Conservation (phyloP, 2,329 filamentous ascomycete species). For the Dryadomyces quercivorus region DNA sequence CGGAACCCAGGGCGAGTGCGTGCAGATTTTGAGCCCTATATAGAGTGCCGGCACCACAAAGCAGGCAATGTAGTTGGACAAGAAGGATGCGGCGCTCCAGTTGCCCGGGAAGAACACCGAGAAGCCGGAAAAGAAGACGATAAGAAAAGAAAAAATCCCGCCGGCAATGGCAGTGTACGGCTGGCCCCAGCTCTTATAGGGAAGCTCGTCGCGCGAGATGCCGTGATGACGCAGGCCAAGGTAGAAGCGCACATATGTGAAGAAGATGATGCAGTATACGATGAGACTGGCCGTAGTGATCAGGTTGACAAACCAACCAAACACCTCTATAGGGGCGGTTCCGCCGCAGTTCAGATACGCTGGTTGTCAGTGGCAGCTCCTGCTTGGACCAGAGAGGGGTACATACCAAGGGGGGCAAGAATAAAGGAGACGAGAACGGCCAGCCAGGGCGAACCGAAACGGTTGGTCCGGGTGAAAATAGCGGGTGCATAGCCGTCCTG, state of each 20-base stretch:
- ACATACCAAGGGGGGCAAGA: not conserved
- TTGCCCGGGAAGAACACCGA: slow-evolving; percentile 52
- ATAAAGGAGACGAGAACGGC: not conserved
- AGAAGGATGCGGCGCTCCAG: slow-evolving; percentile 16
- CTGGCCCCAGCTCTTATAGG: slow-evolving; percentile 52
- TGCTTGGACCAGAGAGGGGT: too few species aligned
- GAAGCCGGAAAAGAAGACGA: slow-evolving; percentile 61
- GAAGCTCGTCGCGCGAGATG: slow-evolving; percentile 47
- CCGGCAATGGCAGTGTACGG: slow-evolving; percentile 56
- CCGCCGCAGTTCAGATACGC: slow-evolving; percentile 46
- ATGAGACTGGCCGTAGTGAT: slow-evolving; percentile 58
- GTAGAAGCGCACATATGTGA: slow-evolving; percentile 58
- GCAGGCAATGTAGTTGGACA: slow-evolving; percentile 25
- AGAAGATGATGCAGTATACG: slow-evolving; percentile 53
- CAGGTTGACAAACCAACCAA: slow-evolving; percentile 11
- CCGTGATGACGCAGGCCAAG: slow-evolving; percentile 52
- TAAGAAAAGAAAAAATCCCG: slow-evolving; percentile 45
- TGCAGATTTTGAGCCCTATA: not conserved
- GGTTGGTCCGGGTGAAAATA: slow-evolving; percentile 39
- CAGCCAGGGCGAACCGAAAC: slow-evolving; percentile 40
- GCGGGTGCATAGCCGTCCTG: slow-evolving; percentile 45
- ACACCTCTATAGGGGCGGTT: slow-evolving; percentile 4
- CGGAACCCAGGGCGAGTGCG: slow-evolving; percentile 52
- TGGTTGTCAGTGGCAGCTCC: too few species aligned
- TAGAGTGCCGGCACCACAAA: slow-evolving; percentile 1